Percentiles rank a stretch among this genome's conserved stretches.
phyloP scores from a whole-genome alignment of 805 yeast genomes.

The Schizosaccharomyces cryophilus region DNA sequence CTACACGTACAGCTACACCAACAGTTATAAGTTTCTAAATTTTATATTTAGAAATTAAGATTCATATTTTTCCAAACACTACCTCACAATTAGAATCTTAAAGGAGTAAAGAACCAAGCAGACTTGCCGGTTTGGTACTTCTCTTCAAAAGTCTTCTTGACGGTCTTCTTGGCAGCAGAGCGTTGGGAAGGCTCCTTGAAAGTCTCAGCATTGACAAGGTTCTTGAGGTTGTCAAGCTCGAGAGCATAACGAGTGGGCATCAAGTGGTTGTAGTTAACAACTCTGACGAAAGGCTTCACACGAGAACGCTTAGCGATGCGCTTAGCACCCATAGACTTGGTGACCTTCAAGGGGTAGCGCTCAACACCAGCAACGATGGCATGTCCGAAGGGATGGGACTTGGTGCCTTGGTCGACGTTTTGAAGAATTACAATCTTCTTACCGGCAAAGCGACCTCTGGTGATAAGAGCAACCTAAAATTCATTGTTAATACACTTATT shows the following conservation, averaged over 20 bases:
- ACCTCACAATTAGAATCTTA: slow-evolving; percentile 40
- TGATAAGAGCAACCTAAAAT: slow-evolving; percentile 35
- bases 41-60: neutral
- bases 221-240: slow-evolving; percentile 87
- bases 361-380: slow-evolving; percentile 98
- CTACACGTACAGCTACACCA: neutral
- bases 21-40: neutral
- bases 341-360: slow-evolving; percentile 91
- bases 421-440: slow-evolving; percentile 97
- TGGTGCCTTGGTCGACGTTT: slow-evolving; percentile 97
- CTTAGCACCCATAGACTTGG: slow-evolving; percentile 87
- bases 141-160: slow-evolving; percentile 97
- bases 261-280: slow-evolving; percentile 97
- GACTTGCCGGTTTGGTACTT: slow-evolving; percentile 98
- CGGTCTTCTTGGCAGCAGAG: slow-evolving; percentile 95
- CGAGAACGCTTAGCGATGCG: slow-evolving; percentile 90
- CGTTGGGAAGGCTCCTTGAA: slow-evolving; percentile 94
- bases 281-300: slow-evolving; percentile 96
- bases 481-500: neutral
- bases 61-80: too few species aligned
- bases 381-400: slow-evolving; percentile 95
- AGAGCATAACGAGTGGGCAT: slow-evolving; percentile 99
- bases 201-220: slow-evolving; percentile 76
- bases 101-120: slow-evolving; percentile 99
- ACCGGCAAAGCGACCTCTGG: slow-evolving; percentile 99